These are phyloP conservation scores for Nemania bipapillata DNA, from an alignment of 2,329 filamentous ascomycete species.

Conservation along the genomic window DNA sequence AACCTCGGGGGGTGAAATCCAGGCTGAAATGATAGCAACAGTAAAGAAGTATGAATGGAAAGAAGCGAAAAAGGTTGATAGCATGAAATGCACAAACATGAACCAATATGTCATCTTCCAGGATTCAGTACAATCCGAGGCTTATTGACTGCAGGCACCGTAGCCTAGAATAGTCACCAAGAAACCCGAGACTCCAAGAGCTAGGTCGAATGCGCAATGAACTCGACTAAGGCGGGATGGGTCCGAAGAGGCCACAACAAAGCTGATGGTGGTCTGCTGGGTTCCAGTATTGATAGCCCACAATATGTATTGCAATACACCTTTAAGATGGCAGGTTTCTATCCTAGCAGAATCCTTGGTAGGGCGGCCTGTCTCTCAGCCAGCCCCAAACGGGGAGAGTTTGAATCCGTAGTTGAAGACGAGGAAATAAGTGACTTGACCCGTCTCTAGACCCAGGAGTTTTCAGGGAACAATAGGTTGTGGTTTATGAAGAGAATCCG, in stretches of 20 bases:
- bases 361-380: neutral
- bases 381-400: neutral
- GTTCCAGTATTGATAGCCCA: neutral
- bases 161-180: conserved; percentile 3
- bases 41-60: neutral
- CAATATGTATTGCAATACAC: neutral
- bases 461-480: conserved; percentile 2
- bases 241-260: neutral
- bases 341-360: conserved; percentile 12
- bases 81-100: conserved; percentile 29
- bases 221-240: conserved; percentile 1
- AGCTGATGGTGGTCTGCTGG: neutral
- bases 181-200: neutral
- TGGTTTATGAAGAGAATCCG: conserved; percentile 8
- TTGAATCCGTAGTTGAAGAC: neutral
- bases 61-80: neutral
- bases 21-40: conserved; percentile 4
- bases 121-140: conserved; percentile 5
- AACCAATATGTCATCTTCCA: conserved; percentile 10
- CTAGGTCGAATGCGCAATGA: neutral
- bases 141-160: neutral
- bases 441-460: neutral
- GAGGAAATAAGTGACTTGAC: conserved; percentile 2
- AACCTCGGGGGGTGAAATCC: conserved; percentile 10
- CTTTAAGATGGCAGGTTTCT: neutral